phyloP scores from a whole-genome alignment of 495 filamentous ascomycete species.

The Bacidia gigantensis region DNA sequence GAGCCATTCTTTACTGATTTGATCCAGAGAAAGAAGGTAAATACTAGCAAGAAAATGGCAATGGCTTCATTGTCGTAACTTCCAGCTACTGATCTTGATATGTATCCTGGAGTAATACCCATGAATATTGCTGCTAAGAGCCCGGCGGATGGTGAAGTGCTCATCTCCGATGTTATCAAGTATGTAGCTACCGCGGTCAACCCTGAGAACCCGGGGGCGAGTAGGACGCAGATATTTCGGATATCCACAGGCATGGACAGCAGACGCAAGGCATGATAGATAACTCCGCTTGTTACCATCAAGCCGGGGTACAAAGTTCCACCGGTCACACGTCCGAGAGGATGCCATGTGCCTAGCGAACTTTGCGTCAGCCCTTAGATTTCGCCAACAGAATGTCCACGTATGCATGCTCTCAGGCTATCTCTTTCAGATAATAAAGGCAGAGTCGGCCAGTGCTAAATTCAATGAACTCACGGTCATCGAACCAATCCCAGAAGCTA shows the following conservation, averaged over 20 bases:
- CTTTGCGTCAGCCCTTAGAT: conserved; percentile 9
- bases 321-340: conserved; percentile 94
- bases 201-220: conserved; percentile 91
- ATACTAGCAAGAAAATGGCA: conserved; percentile 95
- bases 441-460: background rate
- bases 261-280: conserved; percentile 87
- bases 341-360: conserved; percentile 83
- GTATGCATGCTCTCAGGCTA: too few species aligned
- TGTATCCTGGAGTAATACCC: conserved; percentile 96
- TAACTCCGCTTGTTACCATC: conserved; percentile 96
- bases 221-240: conserved; percentile 93
- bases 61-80: conserved; percentile 99
- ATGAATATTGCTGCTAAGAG: conserved; percentile 92
- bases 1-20: conserved; percentile 94
- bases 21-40: conserved; percentile 99
- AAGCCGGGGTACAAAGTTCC: conserved; percentile 96
- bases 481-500: conserved; percentile 99
- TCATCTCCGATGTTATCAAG: conserved; percentile 94
- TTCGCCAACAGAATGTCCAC: too few species aligned
- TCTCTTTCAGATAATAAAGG: too few species aligned
- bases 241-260: conserved; percentile 94
- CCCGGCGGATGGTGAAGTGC: conserved; percentile 77
- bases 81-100: conserved; percentile 91
- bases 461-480: conserved; percentile 54
- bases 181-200: conserved; percentile 90